Base-by-base conservation (phyloP, 1,139 yeast genomes). In the Geotrichum europaeum region DNA sequence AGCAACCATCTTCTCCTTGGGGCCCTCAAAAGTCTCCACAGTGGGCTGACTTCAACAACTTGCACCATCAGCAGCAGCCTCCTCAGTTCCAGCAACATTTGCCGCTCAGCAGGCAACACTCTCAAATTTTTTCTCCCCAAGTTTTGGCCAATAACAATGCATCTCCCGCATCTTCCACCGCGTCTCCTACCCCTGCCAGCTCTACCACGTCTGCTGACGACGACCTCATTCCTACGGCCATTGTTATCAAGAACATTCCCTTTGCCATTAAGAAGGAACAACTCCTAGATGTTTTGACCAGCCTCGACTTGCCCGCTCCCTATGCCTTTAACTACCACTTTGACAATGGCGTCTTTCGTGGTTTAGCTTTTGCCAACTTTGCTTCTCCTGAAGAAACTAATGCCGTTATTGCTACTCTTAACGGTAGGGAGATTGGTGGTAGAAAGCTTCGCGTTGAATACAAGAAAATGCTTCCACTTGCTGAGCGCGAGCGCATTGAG, bases 261-360 rank as follows among this genome's bases (percentile, higher is more conserved):
- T 94, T 94, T 78, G 98, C 99, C 30, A 90, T 94, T 67, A 94
- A 94, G 72, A 92, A 92, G 76, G 99, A 94, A 73, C 98, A 94
- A 75, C 81, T 94, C 65, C 79, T 95, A 71, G 98, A 94, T 63
- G 96, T 90, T 51, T 91, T 94, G 92, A 87, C 96, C 45, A 89
- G 89, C 69, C 79, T 92, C 72, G 86, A 83, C 62, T 79, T 95
- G 67, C 98, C 99, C 1, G 80, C 92, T 67, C 99, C 99, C 1
- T 94, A 95, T 75, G 99, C 99, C 2, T 95, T 94, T 77, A 94
- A 94, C 75, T 94, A 94, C 76, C 99, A 94, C 76, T 94, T 95
- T 73, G 99, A 94, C 74, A 92, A 91, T 73, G 99, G 99, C n/a
- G 97, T 95, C 3, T 94, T 94, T 72, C 81, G 99, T 66, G 99